Base-by-base conservation (phyloP, 164 flowering plant genomes). In the Sedum album region DNA sequence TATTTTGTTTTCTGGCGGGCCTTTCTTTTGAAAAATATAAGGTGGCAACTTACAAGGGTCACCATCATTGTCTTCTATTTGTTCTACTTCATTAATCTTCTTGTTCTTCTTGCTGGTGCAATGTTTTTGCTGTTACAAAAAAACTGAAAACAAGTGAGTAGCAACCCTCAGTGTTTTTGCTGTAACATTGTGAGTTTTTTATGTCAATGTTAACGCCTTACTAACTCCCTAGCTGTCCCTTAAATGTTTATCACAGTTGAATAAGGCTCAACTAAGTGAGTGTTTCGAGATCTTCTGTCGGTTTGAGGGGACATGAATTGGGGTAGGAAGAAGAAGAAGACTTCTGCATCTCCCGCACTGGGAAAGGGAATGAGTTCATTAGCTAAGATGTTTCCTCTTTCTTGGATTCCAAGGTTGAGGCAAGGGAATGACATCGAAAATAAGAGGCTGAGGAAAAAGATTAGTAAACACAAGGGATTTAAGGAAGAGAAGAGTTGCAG, bases 361-460 rank as follows among this genome's bases (percentile, higher is more conserved):
- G 70, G 80, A 18, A 66, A 81, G 9, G 69, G 70, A 23, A 53
- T 73, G 68, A 66, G 78, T 55, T 76, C 82, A 21, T 64, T 82
- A 55, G 80, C 85, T 35, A 81, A 76, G 31, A 79, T 83, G 31
- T 82, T 84, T 57, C 85, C 88, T 21, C 26, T 39, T 46, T 87
- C 97, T 8, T 91, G 94, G 97, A 42, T 87, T 60, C 79, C 88
- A 2, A 86, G 73, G 81, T 74, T 88, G 74, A 88, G 81, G 85
- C 82, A 74, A 48, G 80, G 72, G 79, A 68, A 75, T 31, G 51
- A 18, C 60, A 76, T 26, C 71, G 76, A 44, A 5, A 44, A 44
- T 44, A 18, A 9, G n/a, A 44, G 36, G 35, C 71, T 76, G 18
- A 66, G 70, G 28, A 74, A 73, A 60, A 60, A 53, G 68, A 79